phyloP scores from a whole-genome alignment of 108 stramenopile genomes.

The Cyclostephanos invisitatus region DNA sequence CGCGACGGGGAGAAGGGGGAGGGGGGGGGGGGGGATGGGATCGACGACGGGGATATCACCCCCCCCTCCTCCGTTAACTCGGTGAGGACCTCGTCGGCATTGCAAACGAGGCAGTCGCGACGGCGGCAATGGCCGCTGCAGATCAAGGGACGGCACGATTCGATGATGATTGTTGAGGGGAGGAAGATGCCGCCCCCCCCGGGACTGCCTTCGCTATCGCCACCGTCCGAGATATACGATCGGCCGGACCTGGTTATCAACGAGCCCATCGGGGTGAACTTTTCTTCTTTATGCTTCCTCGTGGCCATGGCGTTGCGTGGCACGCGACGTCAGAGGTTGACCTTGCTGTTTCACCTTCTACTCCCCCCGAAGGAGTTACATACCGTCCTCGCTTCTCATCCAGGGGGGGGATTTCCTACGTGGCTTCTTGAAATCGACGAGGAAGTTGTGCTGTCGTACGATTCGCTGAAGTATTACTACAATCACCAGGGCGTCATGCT shows the following conservation, averaged over 20 bases:
- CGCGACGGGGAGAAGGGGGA: not conserved
- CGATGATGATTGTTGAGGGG: too few relatives aligned
- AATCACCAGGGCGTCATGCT: conserved; percentile 57
- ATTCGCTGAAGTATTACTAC: conserved; percentile 76
- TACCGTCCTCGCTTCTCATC: conserved; percentile 61
- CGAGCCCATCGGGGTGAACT: conserved; percentile 57
- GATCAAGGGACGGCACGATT: not conserved
- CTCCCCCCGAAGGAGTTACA: conserved; percentile 57
- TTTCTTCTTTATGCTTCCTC: conserved; percentile 58
- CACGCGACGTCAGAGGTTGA: conserved; percentile 67
- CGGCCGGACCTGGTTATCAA: conserved; percentile 22
- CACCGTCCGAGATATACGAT: conserved; percentile 37
- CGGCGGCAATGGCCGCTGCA: not conserved
- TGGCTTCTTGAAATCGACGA: conserved; percentile 78
- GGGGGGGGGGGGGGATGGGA: not conserved
- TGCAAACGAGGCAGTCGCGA: not conserved
- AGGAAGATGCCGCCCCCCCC: conserved; percentile 18
- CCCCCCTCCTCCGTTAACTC: too few relatives aligned
- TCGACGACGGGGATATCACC: too few relatives aligned
- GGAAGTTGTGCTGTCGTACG: conserved; percentile 55
- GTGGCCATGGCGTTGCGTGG: conserved; percentile 70
- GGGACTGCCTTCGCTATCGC: conserved; percentile 22
- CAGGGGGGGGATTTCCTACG: conserved; percentile 74
- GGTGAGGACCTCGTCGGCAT: not conserved
- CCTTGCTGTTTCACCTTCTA: conserved; percentile 71